Evolutionary conservation across 2,329 filamentous ascomycete species (phyloP).

Genomic region (Fusarium multiceps): DNA sequence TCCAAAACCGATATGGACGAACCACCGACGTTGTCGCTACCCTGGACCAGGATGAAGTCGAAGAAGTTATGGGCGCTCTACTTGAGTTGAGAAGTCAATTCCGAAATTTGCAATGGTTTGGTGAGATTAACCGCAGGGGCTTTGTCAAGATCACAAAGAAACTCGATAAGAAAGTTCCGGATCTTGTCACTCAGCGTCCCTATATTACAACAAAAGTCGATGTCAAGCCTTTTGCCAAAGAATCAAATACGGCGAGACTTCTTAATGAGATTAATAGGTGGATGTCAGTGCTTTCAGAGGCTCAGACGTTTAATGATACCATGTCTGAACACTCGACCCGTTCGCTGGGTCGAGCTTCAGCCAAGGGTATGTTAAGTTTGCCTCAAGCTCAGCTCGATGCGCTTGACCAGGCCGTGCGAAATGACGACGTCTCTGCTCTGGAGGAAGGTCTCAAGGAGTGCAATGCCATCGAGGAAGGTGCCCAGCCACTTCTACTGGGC

Average conservation of each 20-base stretch:
- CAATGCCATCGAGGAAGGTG: conserved; percentile 57
- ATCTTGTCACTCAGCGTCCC: conserved; percentile 79
- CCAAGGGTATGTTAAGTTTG: conserved; percentile 79
- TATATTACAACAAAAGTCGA: conserved; percentile 94
- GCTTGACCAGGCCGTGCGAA: conserved; percentile 77
- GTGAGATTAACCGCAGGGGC: conserved; percentile 92
- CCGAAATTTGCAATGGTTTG: conserved; percentile 96
- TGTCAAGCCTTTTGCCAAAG: conserved; percentile 86
- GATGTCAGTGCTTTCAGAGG: conserved; percentile 84
- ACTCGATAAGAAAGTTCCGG: conserved; percentile 91
- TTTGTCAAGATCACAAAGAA: conserved; percentile 99
- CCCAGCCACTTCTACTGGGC: conserved; percentile 79
- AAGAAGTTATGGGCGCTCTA: conserved; percentile 90
- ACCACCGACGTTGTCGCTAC: conserved; percentile 74
- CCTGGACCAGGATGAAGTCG: conserved; percentile 87
- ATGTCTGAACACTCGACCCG: conserved; percentile 78
- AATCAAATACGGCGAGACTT: conserved; percentile 60
- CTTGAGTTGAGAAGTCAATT: conserved; percentile 89
- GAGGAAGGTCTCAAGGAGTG: conserved; percentile 68
- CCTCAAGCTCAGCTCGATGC: conserved; percentile 75
- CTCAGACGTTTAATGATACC: conserved; percentile 79
- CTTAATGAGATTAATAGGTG: conserved; percentile 84
- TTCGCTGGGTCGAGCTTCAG: conserved; percentile 81
- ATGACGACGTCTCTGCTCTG: conserved; percentile 71
- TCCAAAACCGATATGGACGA: conserved; percentile 88